Percentiles rank a stretch among this genome's conserved stretches.
phyloP scores from a whole-genome alignment of 192 early-diverging fungal genomes.

The Phycomyces blakesleeanus region DNA sequence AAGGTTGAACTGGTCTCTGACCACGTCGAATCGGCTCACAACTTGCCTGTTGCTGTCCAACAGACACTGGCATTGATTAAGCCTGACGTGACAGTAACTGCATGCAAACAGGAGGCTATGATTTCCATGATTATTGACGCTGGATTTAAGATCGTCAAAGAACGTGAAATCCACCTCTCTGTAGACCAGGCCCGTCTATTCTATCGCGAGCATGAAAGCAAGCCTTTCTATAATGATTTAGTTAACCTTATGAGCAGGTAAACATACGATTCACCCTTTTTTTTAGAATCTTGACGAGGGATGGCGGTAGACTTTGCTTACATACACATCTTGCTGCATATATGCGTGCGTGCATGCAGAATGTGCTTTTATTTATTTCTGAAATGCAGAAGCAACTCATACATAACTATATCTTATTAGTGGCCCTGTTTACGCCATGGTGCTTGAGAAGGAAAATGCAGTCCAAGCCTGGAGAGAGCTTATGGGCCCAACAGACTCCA shows the following conservation, averaged over 20 bases:
- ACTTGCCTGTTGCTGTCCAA: conserved; percentile 8
- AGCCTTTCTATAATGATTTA: conserved; percentile 25
- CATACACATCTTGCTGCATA: background rate
- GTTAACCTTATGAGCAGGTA: conserved; percentile 49
- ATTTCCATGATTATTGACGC: conserved; percentile 43
- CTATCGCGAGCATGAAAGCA: conserved; percentile 34
- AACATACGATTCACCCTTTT: background rate
- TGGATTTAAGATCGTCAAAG: conserved; percentile 38
- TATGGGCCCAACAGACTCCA: conserved; percentile 49
- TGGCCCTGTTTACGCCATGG: conserved; percentile 48
- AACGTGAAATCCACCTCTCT: conserved; percentile 40
- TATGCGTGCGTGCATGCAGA: background rate
- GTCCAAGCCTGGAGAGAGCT: conserved; percentile 46
- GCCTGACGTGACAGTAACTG: conserved; percentile 52
- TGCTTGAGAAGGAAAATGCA: conserved; percentile 50
- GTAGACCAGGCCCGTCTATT: conserved; percentile 30
- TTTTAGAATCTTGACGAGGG: too few relatives aligned
- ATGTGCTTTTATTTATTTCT: background rate
- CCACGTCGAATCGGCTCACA: too few relatives aligned
- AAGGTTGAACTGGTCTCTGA: too few relatives aligned
- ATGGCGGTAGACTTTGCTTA: background rate
- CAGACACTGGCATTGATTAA: conserved; percentile 57
- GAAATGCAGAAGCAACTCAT: background rate
- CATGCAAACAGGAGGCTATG: conserved; percentile 39
- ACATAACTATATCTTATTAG: conserved; percentile 8